These are phyloP conservation scores for Zygosaccharomyces sapae DNA, from an alignment of 1,139 yeast species.

Conservation along the genomic window DNA sequence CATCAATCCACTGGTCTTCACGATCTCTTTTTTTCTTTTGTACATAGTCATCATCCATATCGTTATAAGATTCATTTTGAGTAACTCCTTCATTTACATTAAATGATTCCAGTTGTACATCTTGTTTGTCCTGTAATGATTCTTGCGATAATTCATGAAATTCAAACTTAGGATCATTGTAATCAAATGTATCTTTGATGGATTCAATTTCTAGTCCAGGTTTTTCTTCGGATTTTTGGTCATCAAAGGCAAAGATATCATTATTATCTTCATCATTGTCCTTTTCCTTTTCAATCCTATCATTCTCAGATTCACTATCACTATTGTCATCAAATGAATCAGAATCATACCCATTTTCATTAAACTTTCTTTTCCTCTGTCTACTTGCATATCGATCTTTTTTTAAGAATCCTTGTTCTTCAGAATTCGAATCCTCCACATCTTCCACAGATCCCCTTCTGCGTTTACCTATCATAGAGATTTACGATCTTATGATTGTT, in stretches of 20 bases:
- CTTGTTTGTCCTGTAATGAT: conserved; percentile 7
- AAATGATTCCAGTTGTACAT: conserved; percentile 23
- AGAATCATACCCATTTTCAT: conserved; percentile 10
- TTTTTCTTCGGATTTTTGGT: not conserved
- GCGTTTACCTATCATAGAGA: too few relatives aligned
- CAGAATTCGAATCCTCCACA: not conserved
- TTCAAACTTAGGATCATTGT: conserved; percentile 11
- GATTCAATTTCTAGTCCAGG: not conserved
- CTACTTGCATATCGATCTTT: conserved; percentile 4
- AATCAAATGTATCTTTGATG: conserved; percentile 8
- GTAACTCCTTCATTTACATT: conserved; percentile 24
- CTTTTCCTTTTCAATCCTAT: not conserved
- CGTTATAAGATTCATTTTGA: conserved; percentile 26
- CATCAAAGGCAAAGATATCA: conserved; percentile 15
- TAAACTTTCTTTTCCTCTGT: conserved; percentile 7
- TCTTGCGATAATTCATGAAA: conserved; percentile 1
- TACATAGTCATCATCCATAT: conserved; percentile 24
- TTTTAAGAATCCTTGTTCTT: conserved; percentile 9
- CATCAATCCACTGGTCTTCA: conserved; percentile 27
- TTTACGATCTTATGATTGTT: too few relatives aligned
- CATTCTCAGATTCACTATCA: conserved; percentile 10
- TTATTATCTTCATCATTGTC: conserved; percentile 6
- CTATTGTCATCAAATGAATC: conserved; percentile 12
- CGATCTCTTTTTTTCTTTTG: conserved; percentile 11
- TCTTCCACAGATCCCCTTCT: not conserved